Evolutionary conservation across 805 yeast genomes (phyloP).

Genomic region (Kazachstania africana): DNA sequence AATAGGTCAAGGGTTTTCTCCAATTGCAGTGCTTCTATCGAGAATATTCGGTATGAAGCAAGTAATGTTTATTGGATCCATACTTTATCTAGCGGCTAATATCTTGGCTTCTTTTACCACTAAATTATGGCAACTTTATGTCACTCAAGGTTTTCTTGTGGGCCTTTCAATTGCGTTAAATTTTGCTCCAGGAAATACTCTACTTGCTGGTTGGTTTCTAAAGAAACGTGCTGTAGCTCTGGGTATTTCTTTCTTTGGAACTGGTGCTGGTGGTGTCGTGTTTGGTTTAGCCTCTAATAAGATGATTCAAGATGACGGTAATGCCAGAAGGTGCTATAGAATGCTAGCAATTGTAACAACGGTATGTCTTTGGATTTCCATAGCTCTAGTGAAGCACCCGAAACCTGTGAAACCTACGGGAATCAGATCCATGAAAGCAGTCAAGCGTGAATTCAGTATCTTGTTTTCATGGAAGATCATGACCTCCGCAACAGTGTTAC

Average conservation of each 20-base stretch:
- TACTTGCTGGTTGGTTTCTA: slow-evolving; percentile 62
- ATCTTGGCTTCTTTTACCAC: slow-evolving; percentile 50
- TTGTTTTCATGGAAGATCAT: slow-evolving; percentile 10
- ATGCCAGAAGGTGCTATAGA: slow-evolving; percentile 37
- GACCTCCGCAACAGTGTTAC: slow-evolving; percentile 19
- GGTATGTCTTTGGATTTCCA: slow-evolving; percentile 29
- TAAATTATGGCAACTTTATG: slow-evolving; percentile 51
- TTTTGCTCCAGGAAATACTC: slow-evolving; percentile 45
- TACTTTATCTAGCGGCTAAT: slow-evolving; percentile 41
- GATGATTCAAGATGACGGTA: slow-evolving; percentile 31
- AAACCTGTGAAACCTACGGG: slow-evolving; percentile 24
- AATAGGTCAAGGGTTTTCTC: slow-evolving; percentile 47
- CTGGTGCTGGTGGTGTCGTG: slow-evolving; percentile 42
- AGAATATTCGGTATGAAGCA: slow-evolving; percentile 38
- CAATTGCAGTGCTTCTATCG: slow-evolving; percentile 38
- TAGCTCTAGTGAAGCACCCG: slow-evolving; percentile 35
- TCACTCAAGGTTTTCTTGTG: slow-evolving; percentile 56
- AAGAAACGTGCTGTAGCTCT: slow-evolving; percentile 46
- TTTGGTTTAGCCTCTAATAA: slow-evolving; percentile 32
- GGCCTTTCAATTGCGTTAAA: slow-evolving; percentile 43
- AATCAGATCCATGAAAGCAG: slow-evolving; percentile 14
- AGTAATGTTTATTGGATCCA: slow-evolving; percentile 39
- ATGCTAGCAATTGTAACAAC: slow-evolving; percentile 31
- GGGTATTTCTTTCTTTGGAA: slow-evolving; percentile 39
- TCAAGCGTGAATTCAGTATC: slow-evolving; percentile 9